phyloP scores from a whole-genome alignment of 192 early-diverging fungal species.

The Backusella liffmaniae region DNA sequence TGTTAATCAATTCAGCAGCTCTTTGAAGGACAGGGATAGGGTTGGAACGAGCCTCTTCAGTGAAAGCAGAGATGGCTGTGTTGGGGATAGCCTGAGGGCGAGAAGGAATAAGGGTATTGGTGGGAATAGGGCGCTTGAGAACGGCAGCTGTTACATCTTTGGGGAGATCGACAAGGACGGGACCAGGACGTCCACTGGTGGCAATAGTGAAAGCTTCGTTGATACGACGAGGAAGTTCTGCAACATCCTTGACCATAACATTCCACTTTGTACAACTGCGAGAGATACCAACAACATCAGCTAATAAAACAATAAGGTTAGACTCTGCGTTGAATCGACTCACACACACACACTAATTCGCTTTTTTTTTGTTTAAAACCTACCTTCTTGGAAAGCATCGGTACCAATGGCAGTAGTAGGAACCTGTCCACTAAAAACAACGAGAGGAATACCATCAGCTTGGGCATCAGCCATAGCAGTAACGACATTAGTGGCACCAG shows the following conservation, averaged over 20 bases:
- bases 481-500: slow-evolving; percentile 97
- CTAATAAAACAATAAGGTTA: slow-evolving; percentile 31
- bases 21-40: slow-evolving; percentile 59
- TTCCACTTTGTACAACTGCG: slow-evolving; percentile 99
- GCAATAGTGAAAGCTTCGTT: slow-evolving; percentile 99
- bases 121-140: slow-evolving; percentile 81
- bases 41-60: slow-evolving; percentile 41
- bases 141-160: slow-evolving; percentile 96
- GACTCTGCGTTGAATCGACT: neutral
- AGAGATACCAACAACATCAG: slow-evolving; percentile 95
- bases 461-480: slow-evolving; percentile 98
- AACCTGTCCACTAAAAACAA: slow-evolving; percentile 96
- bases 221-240: slow-evolving; percentile 95
- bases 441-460: slow-evolving; percentile 91
- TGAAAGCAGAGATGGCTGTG: slow-evolving; percentile 49
- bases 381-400: slow-evolving; percentile 94
- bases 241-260: slow-evolving; percentile 95
- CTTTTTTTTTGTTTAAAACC: neutral
- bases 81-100: slow-evolving; percentile 57
- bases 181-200: slow-evolving; percentile 92
- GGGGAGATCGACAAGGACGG: slow-evolving; percentile 96
- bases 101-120: slow-evolving; percentile 68
- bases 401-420: slow-evolving; percentile 87
- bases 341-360: neutral
- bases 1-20: slow-evolving; percentile 84